Base-by-base conservation (phyloP, 352 stramenopile genomes). In the Phytophthora niederhauseri region DNA sequence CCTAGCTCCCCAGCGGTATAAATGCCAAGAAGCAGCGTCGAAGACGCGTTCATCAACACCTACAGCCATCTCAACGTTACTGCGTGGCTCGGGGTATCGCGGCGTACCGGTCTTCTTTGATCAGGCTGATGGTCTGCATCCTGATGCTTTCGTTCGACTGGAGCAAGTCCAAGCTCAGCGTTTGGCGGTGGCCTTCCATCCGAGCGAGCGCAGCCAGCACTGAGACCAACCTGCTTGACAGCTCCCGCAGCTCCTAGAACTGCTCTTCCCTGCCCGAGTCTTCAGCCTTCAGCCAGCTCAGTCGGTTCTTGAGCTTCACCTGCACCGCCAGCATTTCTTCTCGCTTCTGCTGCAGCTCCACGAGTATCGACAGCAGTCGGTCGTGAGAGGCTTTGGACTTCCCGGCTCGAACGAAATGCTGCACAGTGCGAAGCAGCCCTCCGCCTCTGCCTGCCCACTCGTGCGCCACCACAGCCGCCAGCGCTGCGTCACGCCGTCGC, bases 401-500 rank as follows among this genome's bases (percentile, higher is more conserved):
- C 34, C 34, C 34, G 17, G 34, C 34, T 41, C 34, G 8, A 8
- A 17, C 34, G 12, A 41, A 17, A 1, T 41, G 34, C 34, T 41
- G 34, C 8, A 41, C 34, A 11, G 34, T 15, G 3, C 34, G 34
- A 41, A 41, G 34, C 34, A 41, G 34, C 12, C 4, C 34, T 3
- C 12, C 34, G 12, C 34, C 12, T 41, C 34, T 11, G 9, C 34
- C 34, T 15, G 8, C 8, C 34, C 34, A 41, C 34, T 41, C 34
- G 12, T 41, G 34, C 9, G 34, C 34, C 34, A 41, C 34, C 34
- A 41, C 12, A 5, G 34, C 34, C 3, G 34, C 34, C 34, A 41
- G 12, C 8, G 34, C 34, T 41, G 19, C 52, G n/a, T 66, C 60
- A 14, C 60, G 60, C 5, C 50, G 60, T 19, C 20, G 30, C n/a